phyloP scores from a whole-genome alignment of 768 basidiomycete species.

The Hypsizygus marmoreus region DNA sequence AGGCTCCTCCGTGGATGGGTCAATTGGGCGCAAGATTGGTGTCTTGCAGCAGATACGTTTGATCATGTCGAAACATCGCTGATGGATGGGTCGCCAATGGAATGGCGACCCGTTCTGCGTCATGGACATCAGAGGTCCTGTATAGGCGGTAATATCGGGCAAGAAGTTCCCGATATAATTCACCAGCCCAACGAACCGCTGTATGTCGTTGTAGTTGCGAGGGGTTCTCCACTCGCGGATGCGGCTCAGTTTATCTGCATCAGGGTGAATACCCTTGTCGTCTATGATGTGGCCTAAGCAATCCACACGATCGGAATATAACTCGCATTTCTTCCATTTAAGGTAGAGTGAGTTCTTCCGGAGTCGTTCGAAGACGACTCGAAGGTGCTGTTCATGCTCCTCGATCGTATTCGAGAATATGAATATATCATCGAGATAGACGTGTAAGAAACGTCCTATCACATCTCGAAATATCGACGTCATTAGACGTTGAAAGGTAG shows the following conservation, averaged over 20 bases:
- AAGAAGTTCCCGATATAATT: constrained; percentile 30
- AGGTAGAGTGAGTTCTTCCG: not conserved
- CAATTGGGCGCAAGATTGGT: not conserved
- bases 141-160: no score
- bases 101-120: no score
- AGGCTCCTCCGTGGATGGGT: not conserved
- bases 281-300: not conserved
- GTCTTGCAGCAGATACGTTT: no score
- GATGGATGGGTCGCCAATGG: no score
- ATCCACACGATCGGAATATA: constrained; percentile 20
- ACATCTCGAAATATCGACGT: constrained; percentile 37
- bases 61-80: no score
- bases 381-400: not conserved
- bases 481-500: constrained; percentile 49
- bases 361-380: not conserved
- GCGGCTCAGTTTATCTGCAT: constrained; percentile 2
- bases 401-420: constrained; percentile 9
- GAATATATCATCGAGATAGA: constrained; percentile 49
- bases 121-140: no score
- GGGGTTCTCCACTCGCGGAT: not conserved
- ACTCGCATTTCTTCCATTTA: not conserved
- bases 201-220: not conserved
- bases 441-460: constrained; percentile 40
- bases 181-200: constrained; percentile 30
- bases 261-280: constrained; percentile 1